Base-by-base conservation (phyloP, 1,139 yeast species). In the Hansenula sp. region DNA sequence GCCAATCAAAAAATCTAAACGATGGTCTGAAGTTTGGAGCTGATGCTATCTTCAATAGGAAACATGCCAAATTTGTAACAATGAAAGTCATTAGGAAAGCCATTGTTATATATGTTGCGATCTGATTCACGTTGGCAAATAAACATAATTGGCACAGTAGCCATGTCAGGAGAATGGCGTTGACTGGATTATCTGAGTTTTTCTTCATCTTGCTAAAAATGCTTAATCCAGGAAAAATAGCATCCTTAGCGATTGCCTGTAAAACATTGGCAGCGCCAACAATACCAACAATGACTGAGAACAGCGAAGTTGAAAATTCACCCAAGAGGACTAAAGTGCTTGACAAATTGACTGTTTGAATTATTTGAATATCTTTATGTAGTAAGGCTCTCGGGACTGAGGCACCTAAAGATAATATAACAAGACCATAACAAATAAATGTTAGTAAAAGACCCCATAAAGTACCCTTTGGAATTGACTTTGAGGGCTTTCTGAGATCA, bases 11-110 rank as follows among this genome's bases (percentile, higher is more conserved):
- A 58, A 84, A 93, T 46, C 79, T 82, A 73, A 93, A 93, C 5
- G 96, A 87, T 2, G 99, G 99, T 55, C 99, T 71, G 64, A 93
- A 93, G 61, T 93, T 93, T 12, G 99, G 99, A 3, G 99, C 99
- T 2, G 96, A 81, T 0, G 97, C 94, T 13, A 93, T 68, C 52
- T 84, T 85, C 54, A 93, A 73, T 46, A 93, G 66, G 60, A 91
- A 90, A 62, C 99, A 93, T 1, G 99, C 97, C 51, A 91, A 65
- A 58, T 93, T 93, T 31, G 96, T 90, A 5, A 91, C 96, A 39
- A 91, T 84, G 60, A 93, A 93, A 0, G 99, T 93, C 93, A 91
- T 87, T 45, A 93, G 71, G 57, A 89, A 93, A 0, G 99, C 96
- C 97, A 93, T 90, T 2, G 98, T 91, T 47, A 93, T 91, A 58